Evolutionary conservation across 768 basidiomycete genomes (phyloP).

Genomic region (Myochromella boudieri): DNA sequence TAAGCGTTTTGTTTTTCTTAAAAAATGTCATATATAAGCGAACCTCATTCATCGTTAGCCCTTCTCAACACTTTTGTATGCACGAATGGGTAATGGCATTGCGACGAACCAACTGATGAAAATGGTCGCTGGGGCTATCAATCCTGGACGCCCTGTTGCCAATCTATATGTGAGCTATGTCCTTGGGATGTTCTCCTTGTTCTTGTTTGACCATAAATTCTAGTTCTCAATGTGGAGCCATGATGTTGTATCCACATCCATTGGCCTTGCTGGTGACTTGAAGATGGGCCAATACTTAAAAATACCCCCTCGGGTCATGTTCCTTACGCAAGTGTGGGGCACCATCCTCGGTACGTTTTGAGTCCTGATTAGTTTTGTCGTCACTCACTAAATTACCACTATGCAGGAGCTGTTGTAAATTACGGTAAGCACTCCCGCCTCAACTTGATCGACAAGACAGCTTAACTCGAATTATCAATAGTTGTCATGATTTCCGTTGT

Average conservation of each 20-base stretch:
- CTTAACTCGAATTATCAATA: slow-evolving; percentile 16
- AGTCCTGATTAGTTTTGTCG: no score
- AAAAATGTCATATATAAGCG: no score
- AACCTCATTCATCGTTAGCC: no score
- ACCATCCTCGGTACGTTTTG: slow-evolving; percentile 50
- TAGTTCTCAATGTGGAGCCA: slow-evolving; percentile 73
- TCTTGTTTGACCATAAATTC: neutral
- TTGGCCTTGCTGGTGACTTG: slow-evolving; percentile 54
- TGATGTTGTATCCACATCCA: slow-evolving; percentile 55
- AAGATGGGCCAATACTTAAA: slow-evolving; percentile 69
- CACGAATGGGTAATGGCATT: slow-evolving; percentile 61
- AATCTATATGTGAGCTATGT: slow-evolving; percentile 57
- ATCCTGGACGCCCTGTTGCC: slow-evolving; percentile 64
- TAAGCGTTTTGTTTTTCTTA: no score
- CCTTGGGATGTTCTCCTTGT: neutral
- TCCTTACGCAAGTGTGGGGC: slow-evolving; percentile 61
- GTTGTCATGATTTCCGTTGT: slow-evolving; percentile 61
- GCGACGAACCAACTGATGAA: slow-evolving; percentile 63
- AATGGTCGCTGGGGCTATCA: slow-evolving; percentile 61
- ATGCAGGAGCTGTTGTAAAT: slow-evolving; percentile 34
- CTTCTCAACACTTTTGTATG: slow-evolving; percentile 55
- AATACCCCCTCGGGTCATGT: slow-evolving; percentile 21
- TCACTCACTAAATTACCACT: no score
- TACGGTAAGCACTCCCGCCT: slow-evolving; percentile 36
- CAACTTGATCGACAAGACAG: neutral